Base-by-base conservation (phyloP, 208 protist genomes). In the Acanthamoeba castellanii region DNA sequence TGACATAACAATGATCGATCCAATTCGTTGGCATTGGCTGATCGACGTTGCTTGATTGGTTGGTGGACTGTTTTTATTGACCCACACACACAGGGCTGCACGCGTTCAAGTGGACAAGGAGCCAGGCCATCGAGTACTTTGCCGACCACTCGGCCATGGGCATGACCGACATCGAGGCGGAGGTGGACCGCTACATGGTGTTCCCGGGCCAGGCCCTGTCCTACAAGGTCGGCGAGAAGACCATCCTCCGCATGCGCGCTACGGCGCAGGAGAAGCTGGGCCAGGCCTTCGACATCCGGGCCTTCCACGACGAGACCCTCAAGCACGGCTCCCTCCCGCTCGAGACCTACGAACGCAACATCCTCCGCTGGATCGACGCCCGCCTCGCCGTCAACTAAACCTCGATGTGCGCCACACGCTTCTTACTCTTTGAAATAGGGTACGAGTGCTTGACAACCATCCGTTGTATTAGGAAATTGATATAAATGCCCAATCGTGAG, bases 141-240 rank as follows among this genome's bases (percentile, higher is more conserved):
- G n/a, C 61, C 37, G 81, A 94, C 25, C 89, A 96, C 52, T 66
- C 85, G 7, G 70, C 32, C 30, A 42, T 94, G 4, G 52, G 30
- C 14, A 34, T 55, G 32, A 42, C 37, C 25, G 93, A 95, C 42
- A 57, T 92, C 13, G 27, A 81, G 13, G 59, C 66, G 22, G 94
- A 96, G 74, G 89, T 96, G 11, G 93, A 95, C 18, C 72, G 95
- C 32, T 96, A 96, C 45, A 94, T 93, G 34, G 95, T 96, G 3
- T 88, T 95, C 18, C 95, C 95, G 27, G 95, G 95, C 20, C 95
- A 96, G 85, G 95, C 95, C 1, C 64, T 47, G 20, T 27, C 93
- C 3, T 96, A 96, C 47, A 94, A 95, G 59, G 93, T 96, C 32
- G 95, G 95, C 50, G 90, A 95, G 37, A 7, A 95, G 1, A 95